These are phyloP conservation scores for Saturnispora hagleri DNA, from an alignment of 805 yeast species.

Conservation along the genomic window DNA sequence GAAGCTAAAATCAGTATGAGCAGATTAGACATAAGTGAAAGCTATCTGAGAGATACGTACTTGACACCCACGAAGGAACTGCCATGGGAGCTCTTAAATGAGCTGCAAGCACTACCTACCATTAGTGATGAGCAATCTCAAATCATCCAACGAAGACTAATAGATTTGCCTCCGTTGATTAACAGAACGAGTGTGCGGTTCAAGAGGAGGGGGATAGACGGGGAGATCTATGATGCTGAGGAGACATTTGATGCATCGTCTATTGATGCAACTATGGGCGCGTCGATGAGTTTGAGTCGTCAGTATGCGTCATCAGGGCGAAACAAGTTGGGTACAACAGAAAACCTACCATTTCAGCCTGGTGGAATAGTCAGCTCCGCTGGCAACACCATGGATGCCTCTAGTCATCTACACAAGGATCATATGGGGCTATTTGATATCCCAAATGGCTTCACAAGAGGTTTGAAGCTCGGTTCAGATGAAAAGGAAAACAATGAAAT, in stretches of 20 bases:
- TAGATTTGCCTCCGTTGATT: conserved; percentile 50
- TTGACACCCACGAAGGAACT: conserved; percentile 56
- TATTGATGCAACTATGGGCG: conserved; percentile 40
- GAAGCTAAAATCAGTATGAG: background rate
- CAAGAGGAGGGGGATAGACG: conserved; percentile 67
- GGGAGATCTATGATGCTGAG: conserved; percentile 49
- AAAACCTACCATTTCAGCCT: conserved; percentile 82
- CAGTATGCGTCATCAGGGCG: conserved; percentile 54
- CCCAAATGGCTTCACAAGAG: conserved; percentile 77
- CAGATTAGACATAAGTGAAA: background rate
- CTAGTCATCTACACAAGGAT: conserved; percentile 51
- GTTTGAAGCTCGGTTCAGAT: conserved; percentile 33
- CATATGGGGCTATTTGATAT: conserved; percentile 67
- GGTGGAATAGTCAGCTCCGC: conserved; percentile 47
- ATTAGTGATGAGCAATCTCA: conserved; percentile 18
- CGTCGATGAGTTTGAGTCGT: conserved; percentile 66
- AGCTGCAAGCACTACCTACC: conserved; percentile 49
- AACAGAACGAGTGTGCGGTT: conserved; percentile 59
- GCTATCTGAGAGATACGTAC: conserved; percentile 32
- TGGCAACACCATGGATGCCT: conserved; percentile 25
- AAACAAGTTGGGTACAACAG: conserved; percentile 58
- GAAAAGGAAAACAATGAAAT: conserved; percentile 9
- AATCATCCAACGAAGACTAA: conserved; percentile 31
- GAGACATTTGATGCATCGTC: conserved; percentile 46
- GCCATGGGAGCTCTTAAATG: conserved; percentile 62